Evolutionary conservation across 2,329 filamentous ascomycete species (phyloP), one percentile per base, ranked within the genome.

Genomic region (Cladobotryum mycophilum): DNA sequence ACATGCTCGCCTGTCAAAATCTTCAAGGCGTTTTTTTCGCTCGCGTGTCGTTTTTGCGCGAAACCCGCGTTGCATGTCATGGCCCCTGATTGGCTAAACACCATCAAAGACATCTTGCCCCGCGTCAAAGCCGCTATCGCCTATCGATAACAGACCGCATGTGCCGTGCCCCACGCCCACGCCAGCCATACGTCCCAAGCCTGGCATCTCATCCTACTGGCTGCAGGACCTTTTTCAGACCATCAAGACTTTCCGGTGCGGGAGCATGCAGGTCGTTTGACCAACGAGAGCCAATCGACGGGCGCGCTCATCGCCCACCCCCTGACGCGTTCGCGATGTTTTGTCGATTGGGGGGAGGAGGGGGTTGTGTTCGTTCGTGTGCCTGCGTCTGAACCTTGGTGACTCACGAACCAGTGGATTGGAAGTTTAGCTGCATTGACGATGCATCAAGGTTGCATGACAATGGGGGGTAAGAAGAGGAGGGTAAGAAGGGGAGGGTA

Each of bases 371-470:
- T 30, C 22, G 22, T 25, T 7, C 25, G 2, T 30, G 25, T 11
- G 25, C 25, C 25, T 30, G 25, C 25, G 25, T 30, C 25, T 30
- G 25, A 30, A 30, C 25, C 25, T 22, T 43, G 37, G 51, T 61
- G 59, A 61, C 53, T 61, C 58, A 61, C 56, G 52, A 53, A 52
- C 59, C 56, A 61, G 52, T 61, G 55, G 55, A 53, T 59, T 37
- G 36, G 38, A 20, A 37, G 17, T 17, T 33, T 41, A 30, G 35
- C 35, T 20, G 42, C 40, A 37, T 42, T 49, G 45, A 45, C 46
- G 51, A 53, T 54, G 51, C 51, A 45, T n/a, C 25, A 37, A 34
- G 18, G 40, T 25, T 51, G 48, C 51, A 47, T 37, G 42, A 53
- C 38, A 48, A 51, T 51, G 48, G 30, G 47, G 36, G 20, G 30